Evolutionary conservation across 352 stramenopile species (phyloP).

Genomic region (Globisporangium carolinianum): DNA sequence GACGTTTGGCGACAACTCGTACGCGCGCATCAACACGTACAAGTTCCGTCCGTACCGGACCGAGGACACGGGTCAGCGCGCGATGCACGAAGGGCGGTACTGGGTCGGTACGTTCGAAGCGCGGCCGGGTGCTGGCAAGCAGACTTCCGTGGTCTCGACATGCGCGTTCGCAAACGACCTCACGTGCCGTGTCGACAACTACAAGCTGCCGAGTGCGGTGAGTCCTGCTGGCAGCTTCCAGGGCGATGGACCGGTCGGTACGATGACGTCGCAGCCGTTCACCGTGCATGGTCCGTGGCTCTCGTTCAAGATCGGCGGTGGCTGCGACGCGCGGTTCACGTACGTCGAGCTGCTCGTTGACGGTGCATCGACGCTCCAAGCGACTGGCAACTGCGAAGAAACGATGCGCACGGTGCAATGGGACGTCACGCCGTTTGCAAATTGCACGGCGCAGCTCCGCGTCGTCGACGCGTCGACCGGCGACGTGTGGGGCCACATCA

Average conservation of each 20-base stretch:
- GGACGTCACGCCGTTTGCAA: slow-evolving; percentile 79
- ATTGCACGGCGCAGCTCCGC: slow-evolving; percentile 85
- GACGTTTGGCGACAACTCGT: slow-evolving; percentile 94
- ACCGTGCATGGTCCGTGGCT: slow-evolving; percentile 85
- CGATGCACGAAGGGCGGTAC: slow-evolving; percentile 83
- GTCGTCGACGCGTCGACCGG: slow-evolving; percentile 89
- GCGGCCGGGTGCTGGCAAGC: slow-evolving; percentile 66
- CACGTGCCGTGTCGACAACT: slow-evolving; percentile 61
- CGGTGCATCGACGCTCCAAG: slow-evolving; percentile 73
- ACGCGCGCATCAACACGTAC: slow-evolving; percentile 77
- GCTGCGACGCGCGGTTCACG: slow-evolving; percentile 86
- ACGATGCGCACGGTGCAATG: slow-evolving; percentile 86
- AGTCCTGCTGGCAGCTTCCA: slow-evolving; percentile 61
- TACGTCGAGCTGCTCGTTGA: slow-evolving; percentile 96
- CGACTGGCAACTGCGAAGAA: slow-evolving; percentile 89
- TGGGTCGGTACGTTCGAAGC: slow-evolving; percentile 94
- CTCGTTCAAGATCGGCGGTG: slow-evolving; percentile 93
- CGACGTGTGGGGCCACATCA: slow-evolving; percentile 93
- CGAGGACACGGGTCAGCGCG: slow-evolving; percentile 34
- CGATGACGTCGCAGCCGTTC: slow-evolving; percentile 93
- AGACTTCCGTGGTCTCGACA: slow-evolving; percentile 25
- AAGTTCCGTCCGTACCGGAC: slow-evolving; percentile 20
- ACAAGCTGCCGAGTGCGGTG: slow-evolving; percentile 62
- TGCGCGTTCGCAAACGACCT: slow-evolving; percentile 69
- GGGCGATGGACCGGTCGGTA: slow-evolving; percentile 89